Evolutionary conservation across 2,329 filamentous ascomycete species (phyloP).

Genomic region (Aspergillus brasiliensis): DNA sequence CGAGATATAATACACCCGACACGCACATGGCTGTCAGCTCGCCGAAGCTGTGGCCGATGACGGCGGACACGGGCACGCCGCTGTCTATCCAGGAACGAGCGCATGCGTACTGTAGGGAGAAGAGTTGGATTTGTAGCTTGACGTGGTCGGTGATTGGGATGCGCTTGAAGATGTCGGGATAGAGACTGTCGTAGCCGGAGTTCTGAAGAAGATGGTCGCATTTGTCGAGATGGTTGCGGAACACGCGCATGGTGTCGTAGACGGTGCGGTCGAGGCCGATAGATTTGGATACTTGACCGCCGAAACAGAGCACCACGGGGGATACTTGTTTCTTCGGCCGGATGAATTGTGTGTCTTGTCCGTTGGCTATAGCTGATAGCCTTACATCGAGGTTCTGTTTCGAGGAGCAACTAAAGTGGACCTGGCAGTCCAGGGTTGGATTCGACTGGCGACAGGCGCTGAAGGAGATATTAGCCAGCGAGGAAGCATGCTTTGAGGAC

Average conservation of each 20-base stretch:
- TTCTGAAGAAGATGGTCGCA: constrained; percentile 33
- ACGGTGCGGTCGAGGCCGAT: constrained; percentile 27
- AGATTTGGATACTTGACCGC: constrained; percentile 38
- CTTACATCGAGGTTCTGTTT: constrained; percentile 11
- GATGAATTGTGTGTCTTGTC: constrained; percentile 2
- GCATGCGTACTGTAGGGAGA: constrained; percentile 42
- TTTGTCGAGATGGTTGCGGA: constrained; percentile 36
- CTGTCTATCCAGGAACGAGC: constrained; percentile 42
- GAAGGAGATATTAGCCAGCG: constrained; percentile 19
- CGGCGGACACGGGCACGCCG: constrained; percentile 34
- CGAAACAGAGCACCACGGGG: constrained; percentile 40
- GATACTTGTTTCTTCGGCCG: constrained; percentile 2
- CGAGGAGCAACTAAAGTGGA: constrained; percentile 16
- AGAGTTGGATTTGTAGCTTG: constrained; percentile 40
- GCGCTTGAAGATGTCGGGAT: constrained; percentile 31
- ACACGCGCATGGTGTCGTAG: constrained; percentile 26
- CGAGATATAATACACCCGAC: constrained; percentile 31
- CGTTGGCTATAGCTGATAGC: constrained; percentile 1
- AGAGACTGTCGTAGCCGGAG: constrained; percentile 28
- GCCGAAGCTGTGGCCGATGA: constrained; percentile 45
- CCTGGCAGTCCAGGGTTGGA: constrained; percentile 13
- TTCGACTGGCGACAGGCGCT: constrained; percentile 21
- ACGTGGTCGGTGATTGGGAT: constrained; percentile 13
- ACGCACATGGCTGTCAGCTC: constrained; percentile 40
- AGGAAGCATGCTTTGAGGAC: background rate